phyloP scores from a whole-genome alignment of 1,284 basidiomycete species.

The Cryptococcus jaspeensis region DNA sequence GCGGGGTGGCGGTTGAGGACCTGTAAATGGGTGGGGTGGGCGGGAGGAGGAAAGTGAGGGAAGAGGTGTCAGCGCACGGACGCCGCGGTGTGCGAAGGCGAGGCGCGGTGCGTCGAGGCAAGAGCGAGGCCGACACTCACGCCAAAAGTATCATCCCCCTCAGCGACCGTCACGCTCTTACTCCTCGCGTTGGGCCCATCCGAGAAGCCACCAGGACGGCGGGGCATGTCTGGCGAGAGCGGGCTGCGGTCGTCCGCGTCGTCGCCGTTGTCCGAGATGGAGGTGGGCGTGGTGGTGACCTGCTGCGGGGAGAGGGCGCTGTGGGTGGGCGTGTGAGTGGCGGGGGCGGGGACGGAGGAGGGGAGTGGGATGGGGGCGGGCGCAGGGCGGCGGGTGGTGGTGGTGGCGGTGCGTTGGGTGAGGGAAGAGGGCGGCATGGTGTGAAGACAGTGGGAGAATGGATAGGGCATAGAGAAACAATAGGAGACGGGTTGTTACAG shows the following conservation, averaged over 20 bases:
- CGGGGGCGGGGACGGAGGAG: too few relatives aligned
- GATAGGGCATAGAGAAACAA: too few relatives aligned
- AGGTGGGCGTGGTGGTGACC: conserved; percentile 17
- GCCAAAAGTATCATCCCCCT: conserved; percentile 69
- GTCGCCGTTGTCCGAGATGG: conserved; percentile 26
- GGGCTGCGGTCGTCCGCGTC: conserved; percentile 8
- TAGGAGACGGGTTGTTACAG: too few relatives aligned
- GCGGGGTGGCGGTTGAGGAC: conserved; percentile 52
- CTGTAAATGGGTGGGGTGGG: conserved; percentile 26
- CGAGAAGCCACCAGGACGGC: conserved; percentile 36
- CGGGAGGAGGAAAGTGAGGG: neutral
- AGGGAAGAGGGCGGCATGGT: too few relatives aligned
- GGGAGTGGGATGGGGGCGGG: too few relatives aligned
- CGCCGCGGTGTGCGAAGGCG: neutral
- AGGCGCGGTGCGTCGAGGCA: neutral
- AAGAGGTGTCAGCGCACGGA: neutral
- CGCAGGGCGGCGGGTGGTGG: too few relatives aligned
- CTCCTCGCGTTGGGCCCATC: conserved; percentile 65
- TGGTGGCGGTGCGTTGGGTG: too few relatives aligned
- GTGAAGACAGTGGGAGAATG: too few relatives aligned
- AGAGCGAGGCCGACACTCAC: conserved; percentile 55
- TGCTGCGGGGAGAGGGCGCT: conserved; percentile 16
- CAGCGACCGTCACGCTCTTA: conserved; percentile 69
- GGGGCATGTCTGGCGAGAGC: conserved; percentile 15
- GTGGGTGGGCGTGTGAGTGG: neutral